Conservation (phyloP, 139 green algal genomes). For the Tetradesmus lagerheimii region DNA sequence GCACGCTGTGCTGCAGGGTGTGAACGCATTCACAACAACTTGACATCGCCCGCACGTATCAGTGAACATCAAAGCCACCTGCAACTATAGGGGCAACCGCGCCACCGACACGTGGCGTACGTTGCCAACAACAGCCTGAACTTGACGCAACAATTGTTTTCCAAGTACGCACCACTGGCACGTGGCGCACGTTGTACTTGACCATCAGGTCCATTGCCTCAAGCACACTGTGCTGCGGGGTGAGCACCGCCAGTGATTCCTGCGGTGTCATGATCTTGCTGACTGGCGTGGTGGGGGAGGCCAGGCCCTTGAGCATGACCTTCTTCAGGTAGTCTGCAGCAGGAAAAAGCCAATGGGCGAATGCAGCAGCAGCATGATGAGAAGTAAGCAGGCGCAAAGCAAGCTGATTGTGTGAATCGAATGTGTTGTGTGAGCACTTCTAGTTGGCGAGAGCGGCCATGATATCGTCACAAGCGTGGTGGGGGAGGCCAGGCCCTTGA, state of each 20-base stretch:
- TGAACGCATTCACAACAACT: too few relatives aligned
- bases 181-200: slow-evolving; percentile 41
- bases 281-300: slow-evolving; percentile 41
- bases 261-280: slow-evolving; percentile 52
- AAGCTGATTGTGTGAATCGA: too few relatives aligned
- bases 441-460: too few relatives aligned
- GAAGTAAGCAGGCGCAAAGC: too few relatives aligned
- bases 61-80: too few relatives aligned
- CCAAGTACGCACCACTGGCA: slow-evolving; percentile 29
- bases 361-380: neutral
- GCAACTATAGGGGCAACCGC: neutral
- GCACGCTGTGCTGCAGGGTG: neutral
- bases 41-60: too few relatives aligned
- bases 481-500: slow-evolving; percentile 12
- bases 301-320: slow-evolving; percentile 46
- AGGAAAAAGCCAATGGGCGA: neutral
- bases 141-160: neutral
- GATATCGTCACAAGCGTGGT: neutral
- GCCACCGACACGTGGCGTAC: neutral
- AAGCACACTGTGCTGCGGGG: slow-evolving; percentile 44
- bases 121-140: neutral
- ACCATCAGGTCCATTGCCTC: slow-evolving; percentile 50
- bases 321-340: slow-evolving; percentile 55
- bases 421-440: too few relatives aligned
- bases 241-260: slow-evolving; percentile 41